These are phyloP conservation scores for Sarocladiaceae sp. DNA, from an alignment of 2,329 filamentous ascomycete genomes.

Conservation along the genomic window DNA sequence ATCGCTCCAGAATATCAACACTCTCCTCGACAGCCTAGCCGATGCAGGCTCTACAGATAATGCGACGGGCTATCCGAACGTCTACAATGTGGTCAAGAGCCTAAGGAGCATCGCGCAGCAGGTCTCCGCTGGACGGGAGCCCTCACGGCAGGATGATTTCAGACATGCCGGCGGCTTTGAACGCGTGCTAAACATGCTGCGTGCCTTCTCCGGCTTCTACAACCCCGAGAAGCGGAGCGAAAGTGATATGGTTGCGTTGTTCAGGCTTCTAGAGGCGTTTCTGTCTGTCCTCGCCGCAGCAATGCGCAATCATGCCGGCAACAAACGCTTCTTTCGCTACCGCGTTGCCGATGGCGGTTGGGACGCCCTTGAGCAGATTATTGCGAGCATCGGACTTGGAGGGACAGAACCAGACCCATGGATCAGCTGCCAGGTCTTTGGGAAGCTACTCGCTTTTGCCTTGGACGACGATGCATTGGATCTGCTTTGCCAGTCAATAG, in stretches of 20 bases:
- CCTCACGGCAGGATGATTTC: conserved; percentile 68
- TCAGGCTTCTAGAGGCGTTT: conserved; percentile 64
- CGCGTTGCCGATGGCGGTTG: conserved; percentile 73
- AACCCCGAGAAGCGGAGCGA: conserved; percentile 56
- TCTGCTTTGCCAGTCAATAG: conserved; percentile 55
- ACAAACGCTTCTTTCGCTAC: conserved; percentile 78
- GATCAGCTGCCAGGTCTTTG: conserved; percentile 69
- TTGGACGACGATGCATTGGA: conserved; percentile 71
- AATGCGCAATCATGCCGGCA: conserved; percentile 74
- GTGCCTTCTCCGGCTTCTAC: conserved; percentile 69
- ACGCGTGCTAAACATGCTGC: conserved; percentile 61
- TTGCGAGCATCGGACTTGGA: conserved; percentile 61
- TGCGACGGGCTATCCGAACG: conserved; percentile 39
- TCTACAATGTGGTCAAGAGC: conserved; percentile 43
- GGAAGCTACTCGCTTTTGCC: conserved; percentile 73
- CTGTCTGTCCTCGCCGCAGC: conserved; percentile 68
- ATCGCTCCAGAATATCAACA: conserved; percentile 52
- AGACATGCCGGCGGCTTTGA: conserved; percentile 75
- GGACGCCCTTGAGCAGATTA: conserved; percentile 65
- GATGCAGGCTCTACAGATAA: conserved; percentile 24
- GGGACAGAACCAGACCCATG: conserved; percentile 61
- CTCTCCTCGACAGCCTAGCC: conserved; percentile 43
- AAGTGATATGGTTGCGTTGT: conserved; percentile 58
- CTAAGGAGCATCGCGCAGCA: conserved; percentile 62
- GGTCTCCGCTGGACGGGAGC: conserved; percentile 35